phyloP scores from a whole-genome alignment of 192 early-diverging fungal genomes.

The Coemansia sp. region DNA sequence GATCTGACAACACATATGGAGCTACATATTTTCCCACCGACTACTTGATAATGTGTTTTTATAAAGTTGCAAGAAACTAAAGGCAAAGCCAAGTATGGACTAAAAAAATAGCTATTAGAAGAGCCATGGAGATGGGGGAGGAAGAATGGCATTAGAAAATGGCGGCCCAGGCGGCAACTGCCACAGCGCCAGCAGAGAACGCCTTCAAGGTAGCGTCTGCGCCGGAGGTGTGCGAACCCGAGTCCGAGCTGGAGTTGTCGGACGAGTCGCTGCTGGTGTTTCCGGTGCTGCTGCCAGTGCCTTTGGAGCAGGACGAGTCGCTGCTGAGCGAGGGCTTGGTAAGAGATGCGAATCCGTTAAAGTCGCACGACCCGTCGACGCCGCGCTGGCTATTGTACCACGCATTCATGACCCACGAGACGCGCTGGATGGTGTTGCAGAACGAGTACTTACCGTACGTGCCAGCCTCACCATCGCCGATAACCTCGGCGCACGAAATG shows the following conservation, averaged over 20 bases:
- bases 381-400: conserved; percentile 45
- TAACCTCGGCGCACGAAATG: conserved; percentile 42
- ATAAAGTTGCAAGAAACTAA: too few relatives aligned
- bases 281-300: conserved; percentile 18
- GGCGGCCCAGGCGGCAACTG: conserved; percentile 10
- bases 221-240: neutral
- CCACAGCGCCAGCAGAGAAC: conserved; percentile 11
- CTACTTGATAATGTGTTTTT: too few relatives aligned
- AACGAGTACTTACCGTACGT: conserved; percentile 51
- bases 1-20: conserved; percentile 43
- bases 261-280: neutral
- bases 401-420: conserved; percentile 53
- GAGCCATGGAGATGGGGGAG: neutral
- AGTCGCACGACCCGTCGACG: conserved; percentile 50
- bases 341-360: conserved; percentile 47
- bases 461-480: conserved; percentile 28
- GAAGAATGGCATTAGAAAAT: conserved; percentile 14
- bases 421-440: conserved; percentile 48
- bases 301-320: conserved; percentile 46
- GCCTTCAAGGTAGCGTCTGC: neutral
- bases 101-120: neutral
- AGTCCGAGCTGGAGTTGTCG: neutral
- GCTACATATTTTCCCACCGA: too few relatives aligned
- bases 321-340: conserved; percentile 16
- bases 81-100: too few relatives aligned